Conservation (phyloP, 352 stramenopile genomes). For the Phytophthora palmivora region DNA sequence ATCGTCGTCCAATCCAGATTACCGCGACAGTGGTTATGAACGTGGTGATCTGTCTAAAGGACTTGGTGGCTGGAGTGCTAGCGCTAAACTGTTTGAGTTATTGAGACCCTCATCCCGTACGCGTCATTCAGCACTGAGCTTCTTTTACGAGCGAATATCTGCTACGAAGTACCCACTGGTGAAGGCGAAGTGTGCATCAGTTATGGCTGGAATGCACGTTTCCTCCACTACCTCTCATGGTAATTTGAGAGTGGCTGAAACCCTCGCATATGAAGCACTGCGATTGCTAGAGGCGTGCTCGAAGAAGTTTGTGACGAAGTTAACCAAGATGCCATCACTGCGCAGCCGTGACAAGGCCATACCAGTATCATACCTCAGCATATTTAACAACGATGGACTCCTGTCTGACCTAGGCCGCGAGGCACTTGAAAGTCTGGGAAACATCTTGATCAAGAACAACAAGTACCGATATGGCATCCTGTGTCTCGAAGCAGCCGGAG, state of each 20-base stretch:
- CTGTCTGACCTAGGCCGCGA: conserved; percentile 77
- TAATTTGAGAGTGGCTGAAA: conserved; percentile 68
- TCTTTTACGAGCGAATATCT: conserved; percentile 69
- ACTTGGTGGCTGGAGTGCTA: conserved; percentile 55
- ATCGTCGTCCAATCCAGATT: conserved; percentile 42
- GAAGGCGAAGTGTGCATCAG: conserved; percentile 76
- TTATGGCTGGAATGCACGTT: conserved; percentile 69
- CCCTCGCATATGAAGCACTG: conserved; percentile 78
- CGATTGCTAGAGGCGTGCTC: conserved; percentile 74
- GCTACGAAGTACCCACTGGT: conserved; percentile 56
- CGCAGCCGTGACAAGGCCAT: conserved; percentile 20
- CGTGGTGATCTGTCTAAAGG: conserved; percentile 48
- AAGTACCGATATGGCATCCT: conserved; percentile 89
- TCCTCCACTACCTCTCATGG: conserved; percentile 45
- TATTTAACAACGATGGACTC: conserved; percentile 83
- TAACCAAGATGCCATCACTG: conserved; percentile 30
- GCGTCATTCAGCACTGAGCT: conserved; percentile 51
- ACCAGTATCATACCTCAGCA: conserved; percentile 47
- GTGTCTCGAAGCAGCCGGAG: conserved; percentile 74
- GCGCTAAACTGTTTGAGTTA: conserved; percentile 53
- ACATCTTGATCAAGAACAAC: conserved; percentile 85
- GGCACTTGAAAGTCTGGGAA: conserved; percentile 71
- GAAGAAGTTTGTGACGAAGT: conserved; percentile 24
- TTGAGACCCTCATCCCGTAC: conserved; percentile 53
- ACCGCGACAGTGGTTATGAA: conserved; percentile 44